Evolutionary conservation across 1,284 basidiomycete species (phyloP).

Genomic region (Pascua sp.): DNA sequence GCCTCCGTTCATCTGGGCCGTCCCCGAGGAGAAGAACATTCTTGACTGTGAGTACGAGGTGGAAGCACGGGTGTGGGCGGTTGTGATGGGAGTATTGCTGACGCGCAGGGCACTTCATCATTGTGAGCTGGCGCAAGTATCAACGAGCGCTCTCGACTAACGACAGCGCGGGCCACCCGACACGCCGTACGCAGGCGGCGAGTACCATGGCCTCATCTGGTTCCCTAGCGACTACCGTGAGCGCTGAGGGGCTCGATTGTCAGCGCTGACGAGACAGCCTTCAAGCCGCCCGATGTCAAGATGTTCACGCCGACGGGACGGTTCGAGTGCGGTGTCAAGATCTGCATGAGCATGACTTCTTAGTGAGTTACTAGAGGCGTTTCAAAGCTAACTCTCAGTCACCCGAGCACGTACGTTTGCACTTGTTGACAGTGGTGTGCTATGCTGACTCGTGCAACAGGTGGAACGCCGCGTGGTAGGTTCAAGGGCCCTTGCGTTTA

Average conservation of each 20-base stretch:
- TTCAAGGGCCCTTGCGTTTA: background rate
- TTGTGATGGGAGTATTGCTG: background rate
- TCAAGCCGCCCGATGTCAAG: constrained; percentile 96
- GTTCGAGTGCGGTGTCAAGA: constrained; percentile 89
- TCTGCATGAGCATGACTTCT: constrained; percentile 94
- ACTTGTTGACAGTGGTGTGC: constrained; percentile 3
- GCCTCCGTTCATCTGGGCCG: constrained; percentile 89
- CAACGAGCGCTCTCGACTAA: constrained; percentile 1
- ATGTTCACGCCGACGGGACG: constrained; percentile 92
- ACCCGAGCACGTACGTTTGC: constrained; percentile 44
- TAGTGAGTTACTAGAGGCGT: constrained; percentile 62
- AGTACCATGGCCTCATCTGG: constrained; percentile 71
- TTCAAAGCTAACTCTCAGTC: constrained; percentile 23
- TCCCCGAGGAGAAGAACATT: constrained; percentile 94
- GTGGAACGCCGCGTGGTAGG: constrained; percentile 48
- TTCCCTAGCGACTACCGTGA: constrained; percentile 86
- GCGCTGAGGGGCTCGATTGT: constrained; percentile 13
- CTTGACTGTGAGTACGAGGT: constrained; percentile 63
- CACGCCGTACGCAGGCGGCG: constrained; percentile 85
- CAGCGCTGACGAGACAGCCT: constrained; percentile 53
- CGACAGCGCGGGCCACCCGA: constrained; percentile 83
- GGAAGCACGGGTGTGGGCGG: constrained; percentile 24
- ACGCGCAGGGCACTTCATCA: constrained; percentile 78
- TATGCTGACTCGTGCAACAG: constrained; percentile 15
- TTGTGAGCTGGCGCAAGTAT: constrained; percentile 55